Conservation (phyloP, 2,329 filamentous ascomycete genomes). For the Verticillium klebahnii region DNA sequence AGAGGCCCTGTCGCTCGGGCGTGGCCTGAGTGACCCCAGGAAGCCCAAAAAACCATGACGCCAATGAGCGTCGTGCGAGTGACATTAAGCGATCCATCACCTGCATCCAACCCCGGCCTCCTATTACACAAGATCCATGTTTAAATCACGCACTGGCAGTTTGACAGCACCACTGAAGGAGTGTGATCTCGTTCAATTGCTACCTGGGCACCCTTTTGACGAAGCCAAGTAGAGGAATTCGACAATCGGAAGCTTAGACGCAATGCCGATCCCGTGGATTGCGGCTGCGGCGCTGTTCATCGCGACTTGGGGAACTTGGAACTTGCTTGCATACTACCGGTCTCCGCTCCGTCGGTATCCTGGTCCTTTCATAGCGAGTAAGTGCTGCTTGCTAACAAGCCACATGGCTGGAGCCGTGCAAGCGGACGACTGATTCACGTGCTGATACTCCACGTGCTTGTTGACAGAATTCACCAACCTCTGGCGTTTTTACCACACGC, state of each 20-base stretch:
- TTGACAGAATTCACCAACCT: constrained; percentile 2
- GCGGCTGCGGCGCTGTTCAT: not conserved
- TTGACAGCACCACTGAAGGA: constrained; percentile 5
- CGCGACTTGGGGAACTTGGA: not conserved
- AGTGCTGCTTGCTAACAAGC: constrained; percentile 1
- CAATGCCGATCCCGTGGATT: not conserved
- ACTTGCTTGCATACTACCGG: not conserved
- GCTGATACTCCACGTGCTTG: not conserved
- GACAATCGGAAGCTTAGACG: not conserved
- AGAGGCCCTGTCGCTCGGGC: not conserved
- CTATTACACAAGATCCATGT: not conserved
- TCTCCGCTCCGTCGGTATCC: constrained; percentile 25
- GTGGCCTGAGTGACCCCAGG: not conserved
- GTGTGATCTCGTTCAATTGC: not conserved
- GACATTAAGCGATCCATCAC: not conserved
- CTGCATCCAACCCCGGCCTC: not conserved
- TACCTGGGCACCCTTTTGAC: not conserved
- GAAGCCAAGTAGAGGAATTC: not conserved
- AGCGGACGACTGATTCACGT: not conserved
- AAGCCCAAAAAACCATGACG: not conserved
- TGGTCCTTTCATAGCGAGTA: constrained; percentile 25
- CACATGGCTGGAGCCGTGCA: not conserved
- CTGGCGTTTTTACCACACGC: not conserved
- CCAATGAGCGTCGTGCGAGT: not conserved
- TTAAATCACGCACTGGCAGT: not conserved